These are phyloP conservation scores for Ascochyta viciae-villosae DNA, from an alignment of 2,329 filamentous ascomycete genomes.

Conservation along the genomic window DNA sequence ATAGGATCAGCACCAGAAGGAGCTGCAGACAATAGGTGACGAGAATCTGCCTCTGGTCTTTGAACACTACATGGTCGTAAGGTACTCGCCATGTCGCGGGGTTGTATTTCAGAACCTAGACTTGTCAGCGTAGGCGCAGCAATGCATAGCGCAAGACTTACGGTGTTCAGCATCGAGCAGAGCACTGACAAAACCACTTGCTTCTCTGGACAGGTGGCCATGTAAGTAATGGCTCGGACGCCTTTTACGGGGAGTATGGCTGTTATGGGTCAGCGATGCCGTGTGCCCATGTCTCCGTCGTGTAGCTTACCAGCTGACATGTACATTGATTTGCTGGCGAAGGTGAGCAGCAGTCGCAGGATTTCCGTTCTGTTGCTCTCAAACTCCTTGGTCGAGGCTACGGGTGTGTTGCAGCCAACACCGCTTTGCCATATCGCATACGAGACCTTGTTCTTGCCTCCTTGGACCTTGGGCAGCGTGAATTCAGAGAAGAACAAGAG, in stretches of 20 bases:
- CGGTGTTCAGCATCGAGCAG: slow-evolving; percentile 93
- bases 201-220: slow-evolving; percentile 87
- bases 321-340: slow-evolving; percentile 94
- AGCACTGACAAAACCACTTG: slow-evolving; percentile 88
- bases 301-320: slow-evolving; percentile 70
- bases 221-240: slow-evolving; percentile 83
- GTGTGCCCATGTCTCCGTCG: background rate
- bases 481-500: slow-evolving; percentile 91
- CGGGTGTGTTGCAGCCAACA: slow-evolving; percentile 89
- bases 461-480: slow-evolving; percentile 76
- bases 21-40: slow-evolving; percentile 93
- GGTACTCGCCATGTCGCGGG: slow-evolving; percentile 92
- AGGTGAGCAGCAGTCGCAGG: slow-evolving; percentile 80
- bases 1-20: slow-evolving; percentile 82
- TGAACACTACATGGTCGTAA: slow-evolving; percentile 90
- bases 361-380: slow-evolving; percentile 95
- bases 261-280: slow-evolving; percentile 33
- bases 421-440: slow-evolving; percentile 99
- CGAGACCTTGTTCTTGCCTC: slow-evolving; percentile 79
- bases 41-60: slow-evolving; percentile 86
- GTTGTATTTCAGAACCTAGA: slow-evolving; percentile 90
- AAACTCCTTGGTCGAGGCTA: slow-evolving; percentile 87
- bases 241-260: slow-evolving; percentile 79
- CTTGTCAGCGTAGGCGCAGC: slow-evolving; percentile 23
- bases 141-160: slow-evolving; percentile 55